Conservation (phyloP, 192 early-diverging fungal genomes). For the Backusella morwellensis region DNA sequence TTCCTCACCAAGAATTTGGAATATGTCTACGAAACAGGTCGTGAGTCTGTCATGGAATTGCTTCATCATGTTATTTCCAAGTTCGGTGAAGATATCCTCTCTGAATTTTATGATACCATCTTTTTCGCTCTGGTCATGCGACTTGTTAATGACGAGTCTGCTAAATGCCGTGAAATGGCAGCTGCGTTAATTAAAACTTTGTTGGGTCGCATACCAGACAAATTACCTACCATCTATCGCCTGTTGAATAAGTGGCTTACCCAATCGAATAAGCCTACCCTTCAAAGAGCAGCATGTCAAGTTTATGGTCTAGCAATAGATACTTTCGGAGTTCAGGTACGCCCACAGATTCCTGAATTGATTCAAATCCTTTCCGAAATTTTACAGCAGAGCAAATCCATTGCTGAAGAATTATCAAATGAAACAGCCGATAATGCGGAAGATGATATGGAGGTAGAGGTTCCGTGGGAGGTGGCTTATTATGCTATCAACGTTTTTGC, state of each 20-base stretch:
- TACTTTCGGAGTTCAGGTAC: conserved; percentile 64
- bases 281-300: conserved; percentile 82
- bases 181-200: conserved; percentile 69
- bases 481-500: conserved; percentile 75
- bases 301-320: conserved; percentile 85
- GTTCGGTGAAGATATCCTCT: conserved; percentile 75
- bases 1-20: conserved; percentile 89
- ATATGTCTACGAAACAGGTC: conserved; percentile 91
- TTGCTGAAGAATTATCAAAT: conserved; percentile 6
- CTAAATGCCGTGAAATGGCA: conserved; percentile 89
- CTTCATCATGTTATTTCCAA: conserved; percentile 77
- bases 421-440: conserved; percentile 49
- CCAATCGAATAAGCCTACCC: conserved; percentile 52
- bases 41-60: conserved; percentile 87
- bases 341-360: conserved; percentile 48
- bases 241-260: conserved; percentile 80
- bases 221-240: conserved; percentile 60
- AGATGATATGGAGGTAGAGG: conserved; percentile 59
- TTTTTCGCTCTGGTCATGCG: conserved; percentile 84
- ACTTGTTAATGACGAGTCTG: conserved; percentile 90
- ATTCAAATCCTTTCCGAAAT: conserved; percentile 50
- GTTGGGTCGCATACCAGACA: conserved; percentile 58
- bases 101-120: conserved; percentile 75
- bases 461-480: conserved; percentile 87
- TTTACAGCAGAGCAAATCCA: conserved; percentile 36